These are phyloP conservation scores for Nepenthes alata DNA, from an alignment of 179 eudicot genomes.

Conservation along the genomic window DNA sequence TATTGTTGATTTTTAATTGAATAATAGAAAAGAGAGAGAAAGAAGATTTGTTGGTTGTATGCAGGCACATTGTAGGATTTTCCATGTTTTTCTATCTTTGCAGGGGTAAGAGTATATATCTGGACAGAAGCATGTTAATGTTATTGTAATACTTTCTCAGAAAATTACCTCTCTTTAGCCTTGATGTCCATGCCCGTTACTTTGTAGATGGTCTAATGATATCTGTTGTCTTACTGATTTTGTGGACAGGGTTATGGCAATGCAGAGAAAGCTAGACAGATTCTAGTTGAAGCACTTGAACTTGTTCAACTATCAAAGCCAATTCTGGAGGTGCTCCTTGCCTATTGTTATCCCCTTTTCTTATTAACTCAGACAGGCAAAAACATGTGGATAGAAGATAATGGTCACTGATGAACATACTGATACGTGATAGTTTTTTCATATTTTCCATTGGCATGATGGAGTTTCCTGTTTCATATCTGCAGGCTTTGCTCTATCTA, in stretches of 20 bases:
- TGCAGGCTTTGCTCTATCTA: conserved; percentile 75
- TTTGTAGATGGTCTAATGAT: background rate
- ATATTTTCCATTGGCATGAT: background rate
- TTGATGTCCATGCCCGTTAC: background rate
- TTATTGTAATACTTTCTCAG: too few relatives aligned
- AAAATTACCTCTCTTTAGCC: too few relatives aligned
- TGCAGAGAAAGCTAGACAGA: conserved; percentile 70
- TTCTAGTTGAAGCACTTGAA: conserved; percentile 68
- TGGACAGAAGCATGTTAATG: too few relatives aligned
- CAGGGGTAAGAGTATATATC: too few relatives aligned
- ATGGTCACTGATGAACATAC: too few relatives aligned
- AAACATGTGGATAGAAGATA: too few relatives aligned
- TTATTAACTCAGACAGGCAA: too few relatives aligned
- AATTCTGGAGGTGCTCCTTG: conserved; percentile 61
- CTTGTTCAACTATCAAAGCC: conserved; percentile 66
- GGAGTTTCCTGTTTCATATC: background rate
- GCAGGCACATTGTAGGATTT: background rate
- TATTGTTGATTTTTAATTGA: too few relatives aligned
- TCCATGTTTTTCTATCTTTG: background rate
- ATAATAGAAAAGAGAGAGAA: too few relatives aligned
- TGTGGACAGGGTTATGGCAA: conserved; percentile 47
- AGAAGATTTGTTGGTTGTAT: too few relatives aligned
- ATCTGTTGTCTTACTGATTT: background rate
- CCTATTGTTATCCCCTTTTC: background rate
- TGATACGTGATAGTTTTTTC: too few relatives aligned